Conservation (phyloP, 768 basidiomycete genomes). For the Xanthoconium stramineum region DNA sequence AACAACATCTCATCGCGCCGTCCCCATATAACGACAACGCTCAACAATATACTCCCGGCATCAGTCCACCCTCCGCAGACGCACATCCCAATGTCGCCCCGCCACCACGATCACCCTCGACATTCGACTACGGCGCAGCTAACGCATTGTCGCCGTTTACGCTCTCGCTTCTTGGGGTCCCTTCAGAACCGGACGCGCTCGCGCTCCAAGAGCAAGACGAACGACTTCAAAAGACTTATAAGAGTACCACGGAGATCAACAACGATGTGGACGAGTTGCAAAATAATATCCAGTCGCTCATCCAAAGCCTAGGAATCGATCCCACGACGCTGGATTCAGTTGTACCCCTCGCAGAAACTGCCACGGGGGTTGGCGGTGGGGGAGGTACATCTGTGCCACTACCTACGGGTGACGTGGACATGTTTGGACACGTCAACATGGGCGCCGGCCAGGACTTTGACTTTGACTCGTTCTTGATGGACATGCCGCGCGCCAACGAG, state of each 20-base stretch:
- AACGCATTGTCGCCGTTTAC: constrained; percentile 24
- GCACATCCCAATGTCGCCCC: constrained; percentile 3
- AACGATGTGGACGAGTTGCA: constrained; percentile 71
- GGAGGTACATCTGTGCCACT: neutral
- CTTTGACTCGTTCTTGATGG: constrained; percentile 40
- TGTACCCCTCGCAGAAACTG: constrained; percentile 2
- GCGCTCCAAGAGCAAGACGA: constrained; percentile 37
- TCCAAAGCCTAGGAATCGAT: constrained; percentile 69
- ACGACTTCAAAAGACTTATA: constrained; percentile 55
- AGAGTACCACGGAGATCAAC: constrained; percentile 60
- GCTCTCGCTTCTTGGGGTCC: constrained; percentile 22
- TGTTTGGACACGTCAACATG: constrained; percentile 16
- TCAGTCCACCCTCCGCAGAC: neutral
- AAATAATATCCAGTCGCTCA: constrained; percentile 64
- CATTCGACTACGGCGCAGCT: constrained; percentile 21
- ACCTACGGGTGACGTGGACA: constrained; percentile 9
- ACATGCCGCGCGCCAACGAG: constrained; percentile 32
- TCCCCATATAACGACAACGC: constrained; percentile 24
- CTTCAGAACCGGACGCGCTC: constrained; percentile 32
- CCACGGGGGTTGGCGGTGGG: constrained; percentile 8
- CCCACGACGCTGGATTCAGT: constrained; percentile 30
- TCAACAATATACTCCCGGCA: constrained; percentile 4
- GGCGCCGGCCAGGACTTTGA: constrained; percentile 30
- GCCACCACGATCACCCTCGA: constrained; percentile 15
- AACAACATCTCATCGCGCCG: constrained; percentile 27